Evolutionary conservation across 768 basidiomycete species (phyloP).

Genomic region (Xerocomellus intermedius): DNA sequence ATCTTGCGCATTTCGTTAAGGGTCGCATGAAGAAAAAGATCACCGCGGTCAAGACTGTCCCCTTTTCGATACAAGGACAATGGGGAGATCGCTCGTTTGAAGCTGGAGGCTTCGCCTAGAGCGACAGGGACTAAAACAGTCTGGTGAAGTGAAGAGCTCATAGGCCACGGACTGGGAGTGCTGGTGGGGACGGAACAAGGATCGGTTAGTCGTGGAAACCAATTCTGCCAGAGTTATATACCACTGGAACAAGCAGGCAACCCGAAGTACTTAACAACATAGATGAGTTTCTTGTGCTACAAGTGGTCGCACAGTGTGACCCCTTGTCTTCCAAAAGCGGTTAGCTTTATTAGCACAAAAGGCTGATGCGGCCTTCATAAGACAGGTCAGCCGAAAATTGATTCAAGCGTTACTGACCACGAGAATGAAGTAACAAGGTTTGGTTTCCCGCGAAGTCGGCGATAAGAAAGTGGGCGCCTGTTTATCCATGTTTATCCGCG

Average conservation of each 20-base stretch:
- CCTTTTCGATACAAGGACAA: neutral
- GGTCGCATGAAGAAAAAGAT: slow-evolving; percentile 7
- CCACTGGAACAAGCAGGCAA: neutral
- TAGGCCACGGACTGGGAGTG: neutral
- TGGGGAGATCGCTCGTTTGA: slow-evolving; percentile 8
- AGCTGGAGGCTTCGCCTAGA: slow-evolving; percentile 6
- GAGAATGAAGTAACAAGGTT: neutral
- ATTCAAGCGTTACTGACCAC: neutral
- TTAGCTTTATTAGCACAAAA: neutral
- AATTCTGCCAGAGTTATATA: neutral
- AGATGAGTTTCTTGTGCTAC: too few species aligned
- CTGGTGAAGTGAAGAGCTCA: neutral
- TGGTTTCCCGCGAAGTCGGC: too few species aligned
- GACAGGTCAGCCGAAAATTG: too few species aligned
- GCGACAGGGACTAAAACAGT: slow-evolving; percentile 1
- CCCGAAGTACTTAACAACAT: too few species aligned
- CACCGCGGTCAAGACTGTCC: neutral
- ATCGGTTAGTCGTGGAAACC: neutral
- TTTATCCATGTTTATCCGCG: too few species aligned
- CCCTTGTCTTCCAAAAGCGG: neutral
- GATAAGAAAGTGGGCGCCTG: too few species aligned
- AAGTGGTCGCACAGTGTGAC: too few species aligned
- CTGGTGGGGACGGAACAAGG: neutral
- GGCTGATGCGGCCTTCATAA: neutral
- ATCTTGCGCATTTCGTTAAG: too few species aligned